Percentiles rank a stretch among this genome's conserved stretches.
Evolutionary conservation across 192 early-diverging fungal genomes (phyloP).

Genomic region (Rhizophagus sp.): DNA sequence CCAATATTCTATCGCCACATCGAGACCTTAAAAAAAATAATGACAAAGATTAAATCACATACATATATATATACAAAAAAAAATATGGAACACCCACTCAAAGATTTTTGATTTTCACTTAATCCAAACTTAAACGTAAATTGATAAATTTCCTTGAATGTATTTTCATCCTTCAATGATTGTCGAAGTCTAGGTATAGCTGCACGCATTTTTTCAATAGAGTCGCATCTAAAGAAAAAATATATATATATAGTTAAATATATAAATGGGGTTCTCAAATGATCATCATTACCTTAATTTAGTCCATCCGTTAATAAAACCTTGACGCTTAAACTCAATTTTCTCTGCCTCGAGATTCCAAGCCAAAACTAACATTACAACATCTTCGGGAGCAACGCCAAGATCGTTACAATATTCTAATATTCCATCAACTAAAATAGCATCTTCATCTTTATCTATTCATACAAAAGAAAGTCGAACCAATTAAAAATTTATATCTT

Average conservation of each 20-base stretch:
- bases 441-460: conserved; percentile 60
- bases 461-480: conserved; percentile 9
- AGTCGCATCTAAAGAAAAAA: conserved; percentile 55
- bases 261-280: neutral
- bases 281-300: conserved; percentile 46
- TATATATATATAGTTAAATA: conserved; percentile 1
- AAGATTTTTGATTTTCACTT: conserved; percentile 70
- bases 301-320: conserved; percentile 76
- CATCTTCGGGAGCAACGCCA: conserved; percentile 70
- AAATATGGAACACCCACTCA: conserved; percentile 49
- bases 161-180: conserved; percentile 56
- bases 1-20: conserved; percentile 79
- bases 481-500: neutral
- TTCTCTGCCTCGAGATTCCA: conserved; percentile 65
- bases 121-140: conserved; percentile 79
- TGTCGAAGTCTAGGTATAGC: conserved; percentile 49
- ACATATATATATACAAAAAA: neutral
- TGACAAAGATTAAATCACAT: conserved; percentile 2
- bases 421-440: conserved; percentile 73
- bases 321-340: conserved; percentile 70
- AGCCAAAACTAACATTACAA: conserved; percentile 71
- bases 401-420: conserved; percentile 69
- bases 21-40: conserved; percentile 52
- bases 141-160: conserved; percentile 70
- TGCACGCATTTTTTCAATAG: conserved; percentile 63